Evolutionary conservation across 345 rosid genomes (phyloP).

Genomic region (Rhodamnia argentea): DNA sequence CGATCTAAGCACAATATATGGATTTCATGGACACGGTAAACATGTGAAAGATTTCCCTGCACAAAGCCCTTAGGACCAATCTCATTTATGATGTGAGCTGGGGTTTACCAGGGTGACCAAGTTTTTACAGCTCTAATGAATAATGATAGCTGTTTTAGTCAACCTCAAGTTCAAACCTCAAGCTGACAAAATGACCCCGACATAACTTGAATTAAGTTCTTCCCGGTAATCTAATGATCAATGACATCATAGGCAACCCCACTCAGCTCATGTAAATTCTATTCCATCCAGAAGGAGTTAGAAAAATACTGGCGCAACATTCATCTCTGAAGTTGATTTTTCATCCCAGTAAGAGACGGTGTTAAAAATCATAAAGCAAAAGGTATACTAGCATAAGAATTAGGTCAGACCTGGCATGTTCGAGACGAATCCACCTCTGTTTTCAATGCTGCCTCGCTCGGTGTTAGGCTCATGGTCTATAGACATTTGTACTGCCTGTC

Average conservation of each 20-base stretch:
- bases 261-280: neutral
- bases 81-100: neutral
- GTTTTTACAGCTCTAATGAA: neutral
- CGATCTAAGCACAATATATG: neutral
- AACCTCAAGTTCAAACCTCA: neutral
- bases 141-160: neutral
- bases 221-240: neutral
- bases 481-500: slow-evolving; percentile 52
- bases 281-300: neutral
- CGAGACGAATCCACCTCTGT: slow-evolving; percentile 62
- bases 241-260: neutral
- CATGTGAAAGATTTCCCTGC: neutral
- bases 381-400: neutral
- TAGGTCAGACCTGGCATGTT: slow-evolving; percentile 59
- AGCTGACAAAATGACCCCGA: neutral
- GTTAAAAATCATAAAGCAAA: neutral
- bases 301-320: neutral
- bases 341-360: neutral
- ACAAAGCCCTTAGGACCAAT: neutral
- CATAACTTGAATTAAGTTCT: neutral
- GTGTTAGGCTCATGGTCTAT: slow-evolving; percentile 63
- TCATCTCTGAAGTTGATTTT: neutral
- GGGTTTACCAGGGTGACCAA: neutral
- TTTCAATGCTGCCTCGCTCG: slow-evolving; percentile 50
- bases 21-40: neutral